Evolutionary conservation across 352 stramenopile species (phyloP).

Genomic region (Globisporangium echinulatum): DNA sequence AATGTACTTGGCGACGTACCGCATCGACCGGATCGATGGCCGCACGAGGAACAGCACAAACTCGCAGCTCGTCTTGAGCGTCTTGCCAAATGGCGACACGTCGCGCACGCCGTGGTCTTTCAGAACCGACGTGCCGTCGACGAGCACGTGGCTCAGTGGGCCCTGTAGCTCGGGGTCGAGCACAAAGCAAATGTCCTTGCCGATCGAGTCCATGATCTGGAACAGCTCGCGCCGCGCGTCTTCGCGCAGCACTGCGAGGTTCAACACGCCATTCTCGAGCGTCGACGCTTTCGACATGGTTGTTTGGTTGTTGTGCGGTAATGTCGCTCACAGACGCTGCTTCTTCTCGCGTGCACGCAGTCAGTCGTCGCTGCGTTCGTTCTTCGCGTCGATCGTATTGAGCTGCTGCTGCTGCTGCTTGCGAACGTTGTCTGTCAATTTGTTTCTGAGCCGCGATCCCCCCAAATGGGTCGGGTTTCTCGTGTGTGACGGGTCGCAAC

Average conservation of each 20-base stretch:
- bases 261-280: constrained; percentile 80
- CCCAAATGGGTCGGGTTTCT: too few relatives aligned
- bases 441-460: too few relatives aligned
- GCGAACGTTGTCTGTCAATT: too few relatives aligned
- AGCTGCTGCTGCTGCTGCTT: too few relatives aligned
- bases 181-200: constrained; percentile 86
- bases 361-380: too few relatives aligned
- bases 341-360: too few relatives aligned
- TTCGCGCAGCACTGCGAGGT: constrained; percentile 80
- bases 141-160: constrained; percentile 80
- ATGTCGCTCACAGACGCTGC: too few relatives aligned
- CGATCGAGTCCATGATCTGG: constrained; percentile 76
- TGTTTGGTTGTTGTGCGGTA: not conserved
- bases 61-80: constrained; percentile 78
- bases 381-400: too few relatives aligned
- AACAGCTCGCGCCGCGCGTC: constrained; percentile 81
- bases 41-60: constrained; percentile 88
- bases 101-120: constrained; percentile 85
- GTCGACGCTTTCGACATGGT: constrained; percentile 74
- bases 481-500: too few relatives aligned
- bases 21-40: constrained; percentile 63
- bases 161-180: constrained; percentile 78
- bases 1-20: constrained; percentile 76
- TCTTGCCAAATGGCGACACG: constrained; percentile 78
- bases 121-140: constrained; percentile 78